Evolutionary conservation across 129 eudicot genomes (phyloP), one percentile per base, ranked within the genome.

Genomic region (Lactuca saligna): DNA sequence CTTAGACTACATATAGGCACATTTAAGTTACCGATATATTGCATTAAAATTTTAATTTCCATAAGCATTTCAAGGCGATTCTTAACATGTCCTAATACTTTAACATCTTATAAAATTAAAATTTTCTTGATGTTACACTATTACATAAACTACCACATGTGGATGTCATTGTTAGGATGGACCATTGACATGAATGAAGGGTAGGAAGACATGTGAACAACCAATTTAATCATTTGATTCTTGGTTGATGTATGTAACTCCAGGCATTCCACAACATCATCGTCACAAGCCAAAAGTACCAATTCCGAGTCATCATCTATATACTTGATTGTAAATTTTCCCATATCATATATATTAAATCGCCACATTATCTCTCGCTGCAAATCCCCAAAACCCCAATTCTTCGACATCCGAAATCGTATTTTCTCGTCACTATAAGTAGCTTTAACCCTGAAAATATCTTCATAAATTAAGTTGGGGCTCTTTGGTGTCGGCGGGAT

Each of bases 211-310:
- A 35, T 73, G 39, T 73, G 81, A 51, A 86, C 61, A 8, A 73
- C 39, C 31, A 86, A 83, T 70, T 80, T 86, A 17, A 86, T 71
- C 1, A 78, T 83, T 70, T 58, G 85, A 37, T 69, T 71, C 33
- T 51, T 64, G 55, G 76, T 74, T 15, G 80, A 82, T 54, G 49
- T 64, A 76, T 86, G 86, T 59, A 86, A 60, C 61, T 82, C 91
- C 53, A 80, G 71, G 48, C 91, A 86, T 61, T 86, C 91, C 74
- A 80, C 82, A 74, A 86, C 83, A 83, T 86, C 91, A 78, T 73
- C 88, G 68, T 86, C 85, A 67, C 91, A 86, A 38, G 91, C 76
- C 39, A 86, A 77, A 17, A 86, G 64, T 15, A 82, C 87, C 88
- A 88, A 86, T 69, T 86, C 91, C 17, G 79, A 74, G 14, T 86